A percentile compares a stretch with the other conserved stretches of the same genome.
phyloP scores from a whole-genome alignment of 257 asterid genomes.

The Jasminum sambac region DNA sequence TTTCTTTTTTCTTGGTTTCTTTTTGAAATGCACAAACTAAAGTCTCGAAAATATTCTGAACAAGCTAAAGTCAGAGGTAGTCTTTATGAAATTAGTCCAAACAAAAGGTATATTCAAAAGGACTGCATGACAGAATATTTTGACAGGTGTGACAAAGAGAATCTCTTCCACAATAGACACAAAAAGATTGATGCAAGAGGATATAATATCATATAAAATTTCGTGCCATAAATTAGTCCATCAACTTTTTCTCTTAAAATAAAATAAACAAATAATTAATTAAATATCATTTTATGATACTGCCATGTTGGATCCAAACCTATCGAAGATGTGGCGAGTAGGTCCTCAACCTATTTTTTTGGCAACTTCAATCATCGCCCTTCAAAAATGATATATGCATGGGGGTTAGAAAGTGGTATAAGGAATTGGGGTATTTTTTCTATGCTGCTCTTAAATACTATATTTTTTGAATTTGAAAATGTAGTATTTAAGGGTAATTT shows the following conservation, averaged over 20 bases:
- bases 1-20: background rate
- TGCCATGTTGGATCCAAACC: background rate
- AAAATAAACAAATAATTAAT: too few relatives aligned
- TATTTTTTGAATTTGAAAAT: too few relatives aligned
- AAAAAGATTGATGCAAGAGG: conserved; percentile 3
- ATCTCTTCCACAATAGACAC: conserved; percentile 37
- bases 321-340: background rate
- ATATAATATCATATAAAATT: background rate
- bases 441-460: too few relatives aligned
- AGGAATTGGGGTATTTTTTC: too few relatives aligned
- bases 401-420: too few relatives aligned
- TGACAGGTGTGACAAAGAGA: conserved; percentile 56
- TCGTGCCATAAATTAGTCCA: background rate
- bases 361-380: background rate
- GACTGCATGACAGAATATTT: conserved; percentile 52
- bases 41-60: conserved; percentile 28
- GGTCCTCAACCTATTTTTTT: background rate
- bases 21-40: background rate
- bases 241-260: background rate
- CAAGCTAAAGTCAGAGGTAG: background rate
- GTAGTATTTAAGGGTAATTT: too few relatives aligned
- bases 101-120: conserved; percentile 79
- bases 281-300: too few relatives aligned
- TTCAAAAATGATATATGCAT: too few relatives aligned
- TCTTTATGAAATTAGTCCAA: conserved; percentile 19